Evolutionary conservation across 306 rosid genomes (phyloP).

Genomic region (Argentina anserina): DNA sequence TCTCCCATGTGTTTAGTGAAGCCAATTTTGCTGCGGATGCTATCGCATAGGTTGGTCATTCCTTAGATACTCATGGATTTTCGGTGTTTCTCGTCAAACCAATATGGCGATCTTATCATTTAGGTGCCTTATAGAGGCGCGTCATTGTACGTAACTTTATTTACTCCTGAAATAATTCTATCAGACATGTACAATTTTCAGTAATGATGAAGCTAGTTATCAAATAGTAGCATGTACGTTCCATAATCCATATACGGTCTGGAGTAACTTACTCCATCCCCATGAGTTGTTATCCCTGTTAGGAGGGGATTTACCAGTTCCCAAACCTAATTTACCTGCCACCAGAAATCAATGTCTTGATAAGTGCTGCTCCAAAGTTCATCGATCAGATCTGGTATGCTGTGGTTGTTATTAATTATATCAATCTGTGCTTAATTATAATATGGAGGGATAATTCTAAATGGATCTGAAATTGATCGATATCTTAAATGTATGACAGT

Average conservation of each 20-base stretch:
- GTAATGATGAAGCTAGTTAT: no score
- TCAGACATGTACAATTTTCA: no score
- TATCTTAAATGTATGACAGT: neutral
- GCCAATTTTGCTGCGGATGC: no score
- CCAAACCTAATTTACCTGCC: neutral
- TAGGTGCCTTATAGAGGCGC: no score
- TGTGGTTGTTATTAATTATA: neutral
- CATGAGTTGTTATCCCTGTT: neutral
- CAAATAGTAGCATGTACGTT: no score
- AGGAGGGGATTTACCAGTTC: neutral
- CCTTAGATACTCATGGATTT: no score
- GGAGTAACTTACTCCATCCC: neutral
- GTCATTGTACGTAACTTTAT: no score
- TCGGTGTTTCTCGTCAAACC: no score
- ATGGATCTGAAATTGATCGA: neutral
- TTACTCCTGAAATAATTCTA: no score
- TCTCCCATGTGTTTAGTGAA: no score
- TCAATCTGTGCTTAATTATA: neutral
- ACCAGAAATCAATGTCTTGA: neutral
- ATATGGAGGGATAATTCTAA: neutral
- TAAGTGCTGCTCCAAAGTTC: neutral
- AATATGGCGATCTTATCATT: no score
- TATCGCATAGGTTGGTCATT: no score
- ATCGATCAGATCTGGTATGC: neutral
- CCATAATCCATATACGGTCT: neutral